Evolutionary conservation across 1,284 basidiomycete genomes (phyloP), one percentile per base, ranked within the genome.

Genomic region (Cryptococcus amylolentus): DNA sequence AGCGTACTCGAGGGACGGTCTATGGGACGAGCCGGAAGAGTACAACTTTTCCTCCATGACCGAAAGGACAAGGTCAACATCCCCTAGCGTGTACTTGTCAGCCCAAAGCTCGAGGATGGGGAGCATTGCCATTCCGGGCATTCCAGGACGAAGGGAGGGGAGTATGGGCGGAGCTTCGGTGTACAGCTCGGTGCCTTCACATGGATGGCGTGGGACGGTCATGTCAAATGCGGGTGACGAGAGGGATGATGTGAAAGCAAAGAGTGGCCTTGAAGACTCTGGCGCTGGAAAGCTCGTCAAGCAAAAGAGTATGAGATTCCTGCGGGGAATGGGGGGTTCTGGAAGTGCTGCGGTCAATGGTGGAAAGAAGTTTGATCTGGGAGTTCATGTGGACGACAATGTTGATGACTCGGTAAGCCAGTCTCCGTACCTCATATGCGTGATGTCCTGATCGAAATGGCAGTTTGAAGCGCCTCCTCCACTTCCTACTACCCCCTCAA

Each of bases 1-100:
- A n/a, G 62, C 68, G 16, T 72, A 73, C 63, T 65, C 70, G 6
- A 65, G 59, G 35, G 69, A 71, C 57, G 73, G 71, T 1, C 49
- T 73, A 3, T 73, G 71, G 73, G 69, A 73, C 57, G 71, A 73
- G 44, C 68, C 67, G 48, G 66, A 67, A 28, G 54, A 58, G 35
- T 54, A 58, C 6, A 42, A 60, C 13, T 42, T 49, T 31, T 28
- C 43, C 7, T 47, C 55, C 26, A 41, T 47, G 37, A 16, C n/a
- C 44, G 23, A 26, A 23, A 23, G 1, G 28, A 39, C 47, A 31
- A 41, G 49, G n/a, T 35, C 47, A 13, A 43, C 40, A 55, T 49
- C 46, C 4, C 38, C 45, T 41, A 40, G 40, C n/a, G 37, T 48
- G 6, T 55, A 49, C 23, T 47, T 43, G 10, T 55, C 54, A 48